Evolutionary conservation across 345 rosid species (phyloP).

Genomic region (Lenwebbia sp.): DNA sequence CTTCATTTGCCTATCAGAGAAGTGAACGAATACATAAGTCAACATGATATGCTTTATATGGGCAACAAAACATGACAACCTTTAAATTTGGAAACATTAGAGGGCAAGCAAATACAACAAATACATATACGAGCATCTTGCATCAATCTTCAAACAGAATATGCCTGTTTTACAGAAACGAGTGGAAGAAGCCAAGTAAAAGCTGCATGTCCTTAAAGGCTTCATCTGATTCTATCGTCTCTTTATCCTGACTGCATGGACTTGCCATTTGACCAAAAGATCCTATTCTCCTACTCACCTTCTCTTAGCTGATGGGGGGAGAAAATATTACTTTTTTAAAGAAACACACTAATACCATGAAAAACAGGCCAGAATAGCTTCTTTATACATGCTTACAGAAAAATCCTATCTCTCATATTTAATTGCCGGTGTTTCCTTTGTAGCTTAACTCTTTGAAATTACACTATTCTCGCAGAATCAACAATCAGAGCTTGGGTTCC

Average conservation of each 20-base stretch:
- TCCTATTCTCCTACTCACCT: not conserved
- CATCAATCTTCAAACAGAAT: not conserved
- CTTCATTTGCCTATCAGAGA: conserved; percentile 44
- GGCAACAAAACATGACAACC: not conserved
- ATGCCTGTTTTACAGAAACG: not conserved
- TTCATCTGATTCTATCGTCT: not conserved
- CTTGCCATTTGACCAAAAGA: not conserved
- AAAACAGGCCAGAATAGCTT: not conserved
- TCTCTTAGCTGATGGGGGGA: not conserved
- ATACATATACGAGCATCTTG: not conserved
- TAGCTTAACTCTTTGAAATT: not conserved
- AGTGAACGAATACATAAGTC: conserved; percentile 2
- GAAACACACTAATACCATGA: not conserved
- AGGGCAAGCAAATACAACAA: not conserved
- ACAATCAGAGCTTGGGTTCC: not conserved
- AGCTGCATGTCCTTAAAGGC: not conserved
- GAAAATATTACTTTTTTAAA: not conserved
- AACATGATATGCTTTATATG: not conserved
- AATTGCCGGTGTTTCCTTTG: not conserved
- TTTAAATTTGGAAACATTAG: not conserved
- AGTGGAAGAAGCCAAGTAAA: not conserved
- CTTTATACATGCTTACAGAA: not conserved
- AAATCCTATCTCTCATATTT: not conserved
- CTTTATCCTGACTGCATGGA: not conserved
- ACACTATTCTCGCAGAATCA: not conserved